phyloP scores from a whole-genome alignment of 1,284 basidiomycete species.

The Ganoderma multipileum region DNA sequence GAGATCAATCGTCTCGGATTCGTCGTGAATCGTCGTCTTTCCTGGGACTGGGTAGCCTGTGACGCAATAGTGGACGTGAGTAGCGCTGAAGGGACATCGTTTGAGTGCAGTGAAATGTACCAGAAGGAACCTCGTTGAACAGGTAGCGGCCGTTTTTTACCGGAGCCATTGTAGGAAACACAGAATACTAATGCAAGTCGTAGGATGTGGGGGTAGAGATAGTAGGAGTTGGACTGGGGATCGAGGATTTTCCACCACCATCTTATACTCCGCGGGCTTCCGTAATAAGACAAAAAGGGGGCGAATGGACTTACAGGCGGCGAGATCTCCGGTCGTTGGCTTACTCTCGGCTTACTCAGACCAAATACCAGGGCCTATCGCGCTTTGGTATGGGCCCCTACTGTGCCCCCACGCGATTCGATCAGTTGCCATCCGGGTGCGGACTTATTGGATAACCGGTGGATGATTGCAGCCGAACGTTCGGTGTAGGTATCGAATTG shows the following conservation, averaged over 20 bases:
- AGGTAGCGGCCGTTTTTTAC: slow-evolving; percentile 27
- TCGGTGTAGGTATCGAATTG: too few species aligned
- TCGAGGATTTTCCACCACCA: not conserved
- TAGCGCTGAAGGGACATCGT: not conserved
- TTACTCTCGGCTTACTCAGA: not conserved
- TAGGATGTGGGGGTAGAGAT: not conserved
- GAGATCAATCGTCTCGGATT: slow-evolving; percentile 54
- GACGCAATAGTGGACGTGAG: not conserved
- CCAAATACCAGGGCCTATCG: not conserved
- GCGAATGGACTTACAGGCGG: too few species aligned
- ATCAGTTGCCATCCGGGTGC: too few species aligned
- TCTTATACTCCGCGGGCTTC: not conserved
- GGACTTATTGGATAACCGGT: too few species aligned
- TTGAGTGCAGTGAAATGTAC: slow-evolving; percentile 1
- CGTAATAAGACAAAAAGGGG: not conserved
- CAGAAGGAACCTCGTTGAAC: slow-evolving; percentile 28
- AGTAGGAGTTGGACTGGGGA: not conserved
- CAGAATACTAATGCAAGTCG: not conserved
- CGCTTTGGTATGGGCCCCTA: too few species aligned
- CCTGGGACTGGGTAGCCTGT: slow-evolving; percentile 55
- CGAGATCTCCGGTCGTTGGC: not conserved
- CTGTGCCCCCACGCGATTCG: too few species aligned
- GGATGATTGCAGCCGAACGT: too few species aligned
- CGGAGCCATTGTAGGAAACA: slow-evolving; percentile 10
- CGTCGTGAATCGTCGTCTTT: slow-evolving; percentile 53